Conservation (phyloP, 2,329 filamentous ascomycete genomes). For the Nothophoma quercina region DNA sequence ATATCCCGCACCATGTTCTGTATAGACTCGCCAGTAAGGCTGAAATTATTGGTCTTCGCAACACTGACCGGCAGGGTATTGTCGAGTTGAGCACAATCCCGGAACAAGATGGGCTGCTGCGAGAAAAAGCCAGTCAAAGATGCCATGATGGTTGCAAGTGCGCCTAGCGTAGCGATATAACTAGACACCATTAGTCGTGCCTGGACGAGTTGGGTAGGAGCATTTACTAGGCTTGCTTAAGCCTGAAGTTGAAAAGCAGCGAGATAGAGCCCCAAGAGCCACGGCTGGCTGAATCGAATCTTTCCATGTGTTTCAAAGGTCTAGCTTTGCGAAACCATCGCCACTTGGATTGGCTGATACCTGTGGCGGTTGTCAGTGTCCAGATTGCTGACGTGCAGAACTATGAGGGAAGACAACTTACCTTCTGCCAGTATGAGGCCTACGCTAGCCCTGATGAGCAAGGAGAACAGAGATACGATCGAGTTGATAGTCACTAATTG, state of each 20-base stretch:
- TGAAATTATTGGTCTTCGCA: no score
- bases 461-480: not conserved
- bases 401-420: no score
- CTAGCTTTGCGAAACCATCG: slow-evolving; percentile 14
- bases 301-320: slow-evolving; percentile 13
- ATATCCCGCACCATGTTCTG: not conserved
- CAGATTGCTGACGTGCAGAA: no score
- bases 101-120: not conserved
- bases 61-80: not conserved
- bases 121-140: not conserved
- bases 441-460: not conserved
- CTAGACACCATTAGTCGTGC: no score
- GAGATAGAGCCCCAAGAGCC: slow-evolving; percentile 18
- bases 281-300: slow-evolving; percentile 21
- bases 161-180: not conserved
- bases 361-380: not conserved
- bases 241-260: slow-evolving; percentile 7
- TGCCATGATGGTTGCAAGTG: not conserved
- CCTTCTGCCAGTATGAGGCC: slow-evolving; percentile 20
- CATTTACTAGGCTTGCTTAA: not conserved
- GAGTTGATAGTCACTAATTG: not conserved
- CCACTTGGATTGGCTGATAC: slow-evolving; percentile 26
- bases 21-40: no score
- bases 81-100: not conserved
- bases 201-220: not conserved